phyloP scores from a whole-genome alignment of 2,329 filamentous ascomycete genomes.

The Leptographium galeiforme region DNA sequence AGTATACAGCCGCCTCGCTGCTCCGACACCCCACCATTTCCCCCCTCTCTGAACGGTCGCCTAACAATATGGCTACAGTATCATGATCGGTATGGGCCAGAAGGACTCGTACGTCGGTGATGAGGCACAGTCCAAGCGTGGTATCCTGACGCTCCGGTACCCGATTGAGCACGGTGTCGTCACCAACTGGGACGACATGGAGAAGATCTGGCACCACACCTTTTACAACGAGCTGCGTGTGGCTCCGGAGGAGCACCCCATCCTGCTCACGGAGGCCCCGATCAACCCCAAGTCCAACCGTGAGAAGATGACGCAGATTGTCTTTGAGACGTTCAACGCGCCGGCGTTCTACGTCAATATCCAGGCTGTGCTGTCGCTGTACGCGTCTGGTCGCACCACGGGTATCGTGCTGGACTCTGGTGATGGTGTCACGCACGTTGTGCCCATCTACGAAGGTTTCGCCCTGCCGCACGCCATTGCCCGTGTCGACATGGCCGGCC shows the following conservation, averaged over 20 bases:
- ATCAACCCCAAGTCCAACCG: conserved; percentile 99
- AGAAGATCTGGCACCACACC: conserved; percentile 99
- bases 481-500: conserved; percentile 99
- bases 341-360: conserved; percentile 99
- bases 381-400: conserved; percentile 99
- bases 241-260: conserved; percentile 98
- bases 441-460: conserved; percentile 99
- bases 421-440: conserved; percentile 99
- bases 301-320: conserved; percentile 99
- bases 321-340: conserved; percentile 99
- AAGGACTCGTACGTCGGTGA: conserved; percentile 99
- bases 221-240: conserved; percentile 99
- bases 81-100: conserved; percentile 99
- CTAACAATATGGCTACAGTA: conserved; percentile 45
- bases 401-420: conserved; percentile 99
- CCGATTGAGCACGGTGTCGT: conserved; percentile 99
- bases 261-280: conserved; percentile 95
- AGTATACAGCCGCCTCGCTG: conserved; percentile 25
- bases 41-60: conserved; percentile 1
- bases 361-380: conserved; percentile 97
- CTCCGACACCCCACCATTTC: conserved; percentile 1
- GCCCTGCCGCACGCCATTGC: conserved; percentile 99
- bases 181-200: conserved; percentile 99
- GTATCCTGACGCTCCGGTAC: conserved; percentile 99
- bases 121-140: conserved; percentile 99